Conservation (phyloP, 305 asterid genomes). For the Fraxinus velutina region DNA sequence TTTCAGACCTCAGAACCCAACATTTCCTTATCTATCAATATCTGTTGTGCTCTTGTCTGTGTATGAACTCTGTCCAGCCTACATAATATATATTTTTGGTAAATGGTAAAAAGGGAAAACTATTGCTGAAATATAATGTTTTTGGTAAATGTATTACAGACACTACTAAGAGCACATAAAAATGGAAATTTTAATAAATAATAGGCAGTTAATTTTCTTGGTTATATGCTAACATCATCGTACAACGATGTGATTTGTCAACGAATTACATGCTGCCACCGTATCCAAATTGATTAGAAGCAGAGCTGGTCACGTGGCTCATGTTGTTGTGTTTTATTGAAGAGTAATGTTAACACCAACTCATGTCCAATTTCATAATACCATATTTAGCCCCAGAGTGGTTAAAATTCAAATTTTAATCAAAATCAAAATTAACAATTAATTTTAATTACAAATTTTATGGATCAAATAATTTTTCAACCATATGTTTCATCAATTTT, state of each 20-base stretch:
- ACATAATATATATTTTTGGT: neutral
- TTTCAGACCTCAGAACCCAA: constrained; percentile 40
- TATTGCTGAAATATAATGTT: neutral
- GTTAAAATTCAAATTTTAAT: no score
- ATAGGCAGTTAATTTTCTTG: neutral
- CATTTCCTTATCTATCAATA: constrained; percentile 25
- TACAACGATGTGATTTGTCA: constrained; percentile 21
- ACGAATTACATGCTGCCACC: neutral
- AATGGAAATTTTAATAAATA: neutral
- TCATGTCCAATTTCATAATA: no score
- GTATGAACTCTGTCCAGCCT: constrained; percentile 9
- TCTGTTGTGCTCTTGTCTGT: constrained; percentile 21
- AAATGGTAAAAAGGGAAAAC: neutral
- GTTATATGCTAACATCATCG: constrained; percentile 25
- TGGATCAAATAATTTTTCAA: no score
- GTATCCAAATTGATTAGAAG: neutral
- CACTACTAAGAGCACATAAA: neutral
- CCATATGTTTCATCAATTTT: no score
- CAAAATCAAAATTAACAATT: no score
- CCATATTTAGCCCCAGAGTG: no score
- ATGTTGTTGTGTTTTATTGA: neutral
- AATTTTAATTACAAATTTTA: no score
- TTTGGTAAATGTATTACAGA: neutral
- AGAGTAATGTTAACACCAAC: neutral
- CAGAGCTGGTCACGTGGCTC: neutral